Evolutionary conservation across 2,329 filamentous ascomycete genomes (phyloP).

Genomic region (Lecanicillium sp.): DNA sequence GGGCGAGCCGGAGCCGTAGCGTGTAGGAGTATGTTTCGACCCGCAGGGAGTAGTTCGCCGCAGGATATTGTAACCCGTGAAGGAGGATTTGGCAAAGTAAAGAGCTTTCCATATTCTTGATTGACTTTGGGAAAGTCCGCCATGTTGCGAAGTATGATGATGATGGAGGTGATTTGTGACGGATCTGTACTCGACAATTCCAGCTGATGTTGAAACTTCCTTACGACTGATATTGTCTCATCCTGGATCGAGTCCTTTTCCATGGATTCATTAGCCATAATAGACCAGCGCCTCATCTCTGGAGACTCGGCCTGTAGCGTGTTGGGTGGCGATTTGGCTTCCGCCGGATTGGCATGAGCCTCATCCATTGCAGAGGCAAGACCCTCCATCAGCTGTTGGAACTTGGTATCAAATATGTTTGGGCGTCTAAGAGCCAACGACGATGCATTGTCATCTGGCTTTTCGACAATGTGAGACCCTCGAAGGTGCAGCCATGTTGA

Average conservation of each 20-base stretch:
- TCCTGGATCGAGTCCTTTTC: conserved; percentile 29
- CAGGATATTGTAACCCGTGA: conserved; percentile 77
- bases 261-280: conserved; percentile 20
- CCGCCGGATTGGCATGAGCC: not conserved
- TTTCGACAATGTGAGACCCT: conserved; percentile 45
- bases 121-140: conserved; percentile 71
- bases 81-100: conserved; percentile 72
- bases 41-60: conserved; percentile 55
- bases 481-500: conserved; percentile 63
- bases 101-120: conserved; percentile 65
- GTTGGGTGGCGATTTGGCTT: not conserved
- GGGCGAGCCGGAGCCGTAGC: conserved; percentile 31
- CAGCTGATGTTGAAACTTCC: conserved; percentile 35
- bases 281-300: conserved; percentile 23
- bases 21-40: conserved; percentile 53
- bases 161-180: conserved; percentile 42
- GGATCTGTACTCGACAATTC: conserved; percentile 18
- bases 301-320: too few relatives aligned
- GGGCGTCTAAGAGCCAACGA: conserved; percentile 45
- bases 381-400: conserved; percentile 30
- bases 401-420: conserved; percentile 58
- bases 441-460: conserved; percentile 16
- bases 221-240: conserved; percentile 41
- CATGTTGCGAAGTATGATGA: conserved; percentile 73
- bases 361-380: conserved; percentile 13